Percentiles rank a stretch among this genome's conserved stretches.
These are phyloP conservation scores for Chenopodium suecicum DNA, from an alignment of 148 eudicot genomes.

Conservation along the genomic window DNA sequence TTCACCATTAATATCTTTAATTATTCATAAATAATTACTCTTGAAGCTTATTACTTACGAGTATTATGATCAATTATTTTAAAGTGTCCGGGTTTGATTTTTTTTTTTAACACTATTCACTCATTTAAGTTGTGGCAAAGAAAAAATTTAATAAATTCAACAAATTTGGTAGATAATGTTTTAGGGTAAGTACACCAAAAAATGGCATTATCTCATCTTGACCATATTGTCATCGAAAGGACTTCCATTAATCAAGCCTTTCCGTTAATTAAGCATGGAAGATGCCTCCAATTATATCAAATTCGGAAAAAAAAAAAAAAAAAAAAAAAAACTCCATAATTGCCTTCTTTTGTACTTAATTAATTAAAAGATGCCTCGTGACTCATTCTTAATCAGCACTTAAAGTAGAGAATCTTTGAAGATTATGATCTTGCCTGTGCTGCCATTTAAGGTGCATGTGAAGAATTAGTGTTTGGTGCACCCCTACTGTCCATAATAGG, in stretches of 20 bases:
- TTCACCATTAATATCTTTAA: too few species aligned
- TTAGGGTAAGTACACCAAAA: too few species aligned
- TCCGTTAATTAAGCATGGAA: background rate
- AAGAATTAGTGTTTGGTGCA: background rate
- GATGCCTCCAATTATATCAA: background rate
- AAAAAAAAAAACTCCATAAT: too few species aligned
- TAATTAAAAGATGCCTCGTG: background rate
- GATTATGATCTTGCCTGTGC: background rate
- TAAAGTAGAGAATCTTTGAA: background rate
- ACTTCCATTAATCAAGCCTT: conserved; percentile 12
- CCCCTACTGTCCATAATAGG: background rate
- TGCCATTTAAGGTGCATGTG: conserved; percentile 23
- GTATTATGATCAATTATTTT: too few species aligned
- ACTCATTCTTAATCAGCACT: background rate
- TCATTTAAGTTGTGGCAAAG: too few species aligned
- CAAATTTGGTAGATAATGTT: too few species aligned
- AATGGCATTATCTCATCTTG: too few species aligned
- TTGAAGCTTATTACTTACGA: too few species aligned
- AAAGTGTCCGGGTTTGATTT: too few species aligned
- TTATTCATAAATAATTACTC: too few species aligned
- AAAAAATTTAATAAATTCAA: too few species aligned
- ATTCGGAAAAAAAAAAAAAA: background rate
- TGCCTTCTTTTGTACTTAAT: background rate
- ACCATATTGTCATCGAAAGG: background rate
- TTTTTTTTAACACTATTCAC: too few species aligned